Evolutionary conservation across 2,329 filamentous ascomycete genomes (phyloP), one percentile per base, ranked within the genome.

Genomic region (Botryosphaeria agaves): DNA sequence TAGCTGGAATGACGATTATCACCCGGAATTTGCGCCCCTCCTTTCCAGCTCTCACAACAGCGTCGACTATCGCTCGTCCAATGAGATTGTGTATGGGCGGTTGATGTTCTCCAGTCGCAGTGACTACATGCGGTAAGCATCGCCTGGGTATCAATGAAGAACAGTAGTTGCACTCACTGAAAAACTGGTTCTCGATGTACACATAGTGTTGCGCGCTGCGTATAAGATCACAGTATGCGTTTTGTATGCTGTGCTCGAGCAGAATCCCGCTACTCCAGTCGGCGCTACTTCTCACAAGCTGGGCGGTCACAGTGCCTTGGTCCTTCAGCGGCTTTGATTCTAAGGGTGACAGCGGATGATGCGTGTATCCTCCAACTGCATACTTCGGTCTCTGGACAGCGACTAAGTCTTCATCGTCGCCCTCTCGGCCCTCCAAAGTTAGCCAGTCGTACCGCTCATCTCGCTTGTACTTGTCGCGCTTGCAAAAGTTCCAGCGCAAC

Each of bases 141-240:
- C n/a, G n/a, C n/a, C n/a, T n/a, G n/a, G n/a, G n/a, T n/a, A n/a
- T n/a, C 21, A 5, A 15, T 8, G n/a, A 8, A 12, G 14, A 23
- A 26, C 32, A 19, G 23, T 26, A 24, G n/a, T 11, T n/a, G 26
- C 7, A 44, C 53, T 42, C 56, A 56, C 69, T 94, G 63, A 95
- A 98, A 60, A 95, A 95, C 46, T 98, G 89, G 45, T 95, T 95
- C 52, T 98, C 89, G 36, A 98, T 93, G 57, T 95, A 98, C 15
- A 98, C 78, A 42, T 73, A 94, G 49, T 95, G 87, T 53, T 94
- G 61, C 0, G 87, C 87, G 30, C 81, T 82, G 30, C 76, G 64
- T 43, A 95, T 95, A 18, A 91, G 59, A 38, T 93, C 82, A 34
- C 63, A 65, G 49, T 92, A 92, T 0, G 84, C 82, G 42, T 83